A percentile compares a stretch with the other conserved stretches of the same genome.
Evolutionary conservation across 371 early-diverging fungal species (phyloP).

Genomic region (Apophysomyces variabilis): DNA sequence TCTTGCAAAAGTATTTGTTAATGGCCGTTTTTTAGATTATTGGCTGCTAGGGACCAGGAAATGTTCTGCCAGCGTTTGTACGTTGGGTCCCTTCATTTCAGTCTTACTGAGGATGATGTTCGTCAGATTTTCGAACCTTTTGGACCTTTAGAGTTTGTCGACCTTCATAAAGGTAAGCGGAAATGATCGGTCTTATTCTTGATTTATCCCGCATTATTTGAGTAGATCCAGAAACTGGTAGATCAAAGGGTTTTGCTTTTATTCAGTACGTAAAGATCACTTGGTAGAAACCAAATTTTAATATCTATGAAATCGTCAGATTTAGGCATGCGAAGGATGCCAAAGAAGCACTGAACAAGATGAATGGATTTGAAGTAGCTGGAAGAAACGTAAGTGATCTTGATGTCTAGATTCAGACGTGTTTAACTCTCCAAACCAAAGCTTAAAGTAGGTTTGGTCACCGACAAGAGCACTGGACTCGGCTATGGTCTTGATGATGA

Average conservation of each 20-base stretch:
- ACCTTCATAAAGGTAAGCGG: slow-evolving; percentile 66
- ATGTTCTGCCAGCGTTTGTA: slow-evolving; percentile 74
- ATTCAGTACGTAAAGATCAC: slow-evolving; percentile 64
- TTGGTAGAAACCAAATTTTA: not conserved
- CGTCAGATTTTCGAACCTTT: slow-evolving; percentile 85
- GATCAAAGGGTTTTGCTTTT: slow-evolving; percentile 88
- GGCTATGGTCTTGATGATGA: slow-evolving; percentile 58
- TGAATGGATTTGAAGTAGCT: slow-evolving; percentile 87
- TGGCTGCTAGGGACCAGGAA: slow-evolving; percentile 32
- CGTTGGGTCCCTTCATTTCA: slow-evolving; percentile 82
- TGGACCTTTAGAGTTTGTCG: slow-evolving; percentile 86
- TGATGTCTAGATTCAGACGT: slow-evolving; percentile 2
- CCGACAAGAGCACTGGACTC: slow-evolving; percentile 60
- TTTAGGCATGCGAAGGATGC: slow-evolving; percentile 79
- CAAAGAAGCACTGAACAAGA: slow-evolving; percentile 78
- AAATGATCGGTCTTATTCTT: not conserved
- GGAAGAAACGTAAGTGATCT: slow-evolving; percentile 64
- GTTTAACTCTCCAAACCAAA: slow-evolving; percentile 27
- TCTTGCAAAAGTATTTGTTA: not conserved
- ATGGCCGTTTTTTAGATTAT: not conserved
- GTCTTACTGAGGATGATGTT: slow-evolving; percentile 85
- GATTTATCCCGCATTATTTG: slow-evolving; percentile 1
- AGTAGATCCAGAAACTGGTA: slow-evolving; percentile 78
- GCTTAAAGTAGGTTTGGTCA: slow-evolving; percentile 84
- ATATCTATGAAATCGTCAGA: slow-evolving; percentile 34